phyloP scores from a whole-genome alignment of 148 eudicot species.

The Arctostaphylos glauca region DNA sequence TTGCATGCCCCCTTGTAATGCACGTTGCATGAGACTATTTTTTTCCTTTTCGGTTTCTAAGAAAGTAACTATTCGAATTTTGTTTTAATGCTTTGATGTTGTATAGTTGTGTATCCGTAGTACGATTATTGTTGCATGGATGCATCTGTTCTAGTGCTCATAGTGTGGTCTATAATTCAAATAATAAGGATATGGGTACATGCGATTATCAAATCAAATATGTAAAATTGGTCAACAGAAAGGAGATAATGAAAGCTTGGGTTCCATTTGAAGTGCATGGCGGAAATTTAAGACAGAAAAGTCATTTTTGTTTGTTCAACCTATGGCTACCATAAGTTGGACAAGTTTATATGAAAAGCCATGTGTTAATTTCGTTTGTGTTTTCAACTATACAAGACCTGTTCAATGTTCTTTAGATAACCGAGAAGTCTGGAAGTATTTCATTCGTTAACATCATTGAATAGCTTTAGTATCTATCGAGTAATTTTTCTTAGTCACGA shows the following conservation, averaged over 20 bases:
- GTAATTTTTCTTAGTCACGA: not conserved
- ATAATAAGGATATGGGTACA: not conserved
- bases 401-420: not conserved
- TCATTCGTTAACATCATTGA: not conserved
- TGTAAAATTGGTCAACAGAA: not conserved
- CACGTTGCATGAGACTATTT: not conserved
- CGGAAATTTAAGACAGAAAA: not conserved
- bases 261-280: not conserved
- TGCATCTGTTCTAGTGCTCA: not conserved
- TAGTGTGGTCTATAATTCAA: not conserved
- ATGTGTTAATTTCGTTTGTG: not conserved
- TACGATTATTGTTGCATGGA: not conserved
- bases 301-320: constrained; percentile 3
- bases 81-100: constrained; percentile 5
- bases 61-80: not conserved
- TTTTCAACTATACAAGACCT: not conserved
- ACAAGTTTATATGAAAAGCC: not conserved
- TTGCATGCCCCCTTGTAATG: not conserved
- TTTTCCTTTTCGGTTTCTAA: not conserved
- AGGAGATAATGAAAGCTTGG: not conserved
- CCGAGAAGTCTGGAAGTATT: not conserved
- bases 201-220: not conserved
- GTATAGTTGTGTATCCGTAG: not conserved
- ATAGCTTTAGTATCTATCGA: not conserved
- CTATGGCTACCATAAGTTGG: constrained; percentile 3